phyloP scores from a whole-genome alignment of 257 asterid genomes.

The Leptodermis oblonga region DNA sequence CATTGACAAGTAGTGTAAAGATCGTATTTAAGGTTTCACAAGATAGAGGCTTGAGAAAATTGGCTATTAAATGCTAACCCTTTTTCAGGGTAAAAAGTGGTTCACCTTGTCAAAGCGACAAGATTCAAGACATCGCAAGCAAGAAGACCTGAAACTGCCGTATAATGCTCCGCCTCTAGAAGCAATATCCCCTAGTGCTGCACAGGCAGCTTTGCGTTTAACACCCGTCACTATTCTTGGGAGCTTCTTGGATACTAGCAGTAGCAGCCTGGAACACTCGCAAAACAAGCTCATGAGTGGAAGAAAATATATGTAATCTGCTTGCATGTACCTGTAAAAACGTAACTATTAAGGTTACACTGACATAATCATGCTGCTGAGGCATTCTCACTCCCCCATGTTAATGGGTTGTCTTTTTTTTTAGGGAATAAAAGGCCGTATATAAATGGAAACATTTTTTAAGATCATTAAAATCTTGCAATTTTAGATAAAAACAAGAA shows the following conservation, averaged over 20 bases:
- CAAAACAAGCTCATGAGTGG: not conserved
- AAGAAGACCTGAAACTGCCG: slow-evolving; percentile 59
- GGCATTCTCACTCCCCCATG: too few relatives aligned
- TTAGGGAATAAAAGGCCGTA: too few relatives aligned
- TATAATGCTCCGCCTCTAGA: slow-evolving; percentile 68
- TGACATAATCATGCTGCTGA: too few relatives aligned
- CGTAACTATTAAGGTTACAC: too few relatives aligned
- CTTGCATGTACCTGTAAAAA: too few relatives aligned
- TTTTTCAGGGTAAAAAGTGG: slow-evolving; percentile 14
- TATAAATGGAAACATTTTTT: not conserved
- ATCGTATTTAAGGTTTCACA: slow-evolving; percentile 24
- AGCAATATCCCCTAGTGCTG: slow-evolving; percentile 83
- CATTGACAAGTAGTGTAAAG: slow-evolving; percentile 12
- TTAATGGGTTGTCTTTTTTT: too few relatives aligned
- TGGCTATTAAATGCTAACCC: slow-evolving; percentile 8
- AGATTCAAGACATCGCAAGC: slow-evolving; percentile 73
- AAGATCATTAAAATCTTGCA: not conserved
- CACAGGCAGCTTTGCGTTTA: slow-evolving; percentile 83
- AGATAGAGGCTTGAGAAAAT: slow-evolving; percentile 17
- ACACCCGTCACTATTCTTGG: slow-evolving; percentile 85
- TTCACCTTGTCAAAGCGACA: slow-evolving; percentile 94
- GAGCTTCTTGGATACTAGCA: slow-evolving; percentile 75
- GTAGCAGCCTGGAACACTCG: slow-evolving; percentile 72
- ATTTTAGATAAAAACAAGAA: too few relatives aligned
- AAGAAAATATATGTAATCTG: not conserved